Base-by-base conservation (phyloP, 352 stramenopile species). In the Pythium aphanidermatum region DNA sequence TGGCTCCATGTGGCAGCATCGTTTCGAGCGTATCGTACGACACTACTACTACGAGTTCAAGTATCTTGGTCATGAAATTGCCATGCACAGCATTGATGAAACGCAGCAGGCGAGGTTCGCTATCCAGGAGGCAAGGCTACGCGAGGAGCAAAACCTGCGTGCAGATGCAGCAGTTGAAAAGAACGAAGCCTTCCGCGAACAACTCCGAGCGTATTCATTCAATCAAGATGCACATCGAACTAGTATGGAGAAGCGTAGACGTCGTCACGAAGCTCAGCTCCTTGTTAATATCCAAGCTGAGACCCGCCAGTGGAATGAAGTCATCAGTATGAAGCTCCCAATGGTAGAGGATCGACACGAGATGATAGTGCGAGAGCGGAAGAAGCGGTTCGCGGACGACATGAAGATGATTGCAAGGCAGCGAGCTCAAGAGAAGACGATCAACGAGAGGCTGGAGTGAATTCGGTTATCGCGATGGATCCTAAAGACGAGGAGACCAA, bases 31-130 rank as follows among this genome's bases (percentile, higher is more conserved):
- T 2, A 51, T 83, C 19, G 70, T 80, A 32, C 68, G 65, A 1
- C 55, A 82, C 24, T 84, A 78, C 39, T 87, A 73, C 35, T 90
- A 83, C 47, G 77, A 90, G 45, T 87, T 86, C 41, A 82, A 79
- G 51, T 55, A 82, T 55, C 3, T 80, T 1, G 77, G 77, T 0
- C 77, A 90, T 24, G 40, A 55, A 6, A 55, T 67, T 1, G 29
- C 63, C 23, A 76, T 76, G 7, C 55, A 77, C 17, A 61, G 67
- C 12, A 51, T 59, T 9, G 19, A 35, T 0, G 14, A 55, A 0
- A 30, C 48, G 1, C 32, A 58, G 26, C 54, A 46, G 14, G 13
- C 20, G 1, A 29, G 34, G 20, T 57, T 42, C 42, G 19, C 32
- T 25, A 60, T 11, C 17, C 12, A 46, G 16, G 59, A 78, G 35